These are phyloP conservation scores for Erodium texanum DNA, from an alignment of 441 rosid species.

Conservation along the genomic window DNA sequence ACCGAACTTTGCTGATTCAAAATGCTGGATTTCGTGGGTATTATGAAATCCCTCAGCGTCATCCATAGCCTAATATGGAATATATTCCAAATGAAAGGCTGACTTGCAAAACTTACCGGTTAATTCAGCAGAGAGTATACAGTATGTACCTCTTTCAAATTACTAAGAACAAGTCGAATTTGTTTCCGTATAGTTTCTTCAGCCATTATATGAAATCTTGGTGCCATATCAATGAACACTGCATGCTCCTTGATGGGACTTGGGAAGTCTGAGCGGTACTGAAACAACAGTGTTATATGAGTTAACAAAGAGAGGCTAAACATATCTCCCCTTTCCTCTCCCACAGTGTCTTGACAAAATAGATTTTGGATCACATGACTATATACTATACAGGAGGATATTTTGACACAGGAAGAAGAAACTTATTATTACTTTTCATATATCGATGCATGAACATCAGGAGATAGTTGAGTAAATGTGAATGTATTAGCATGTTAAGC, in stretches of 20 bases:
- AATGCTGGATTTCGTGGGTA: constrained; percentile 74
- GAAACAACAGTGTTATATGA: constrained; percentile 22
- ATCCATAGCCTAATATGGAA: constrained; percentile 60
- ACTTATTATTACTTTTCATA: not conserved
- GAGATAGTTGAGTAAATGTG: not conserved
- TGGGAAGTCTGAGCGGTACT: constrained; percentile 86
- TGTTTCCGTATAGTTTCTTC: constrained; percentile 77
- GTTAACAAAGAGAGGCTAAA: not conserved
- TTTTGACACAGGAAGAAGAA: not conserved
- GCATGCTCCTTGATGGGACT: constrained; percentile 67
- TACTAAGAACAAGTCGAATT: constrained; percentile 57
- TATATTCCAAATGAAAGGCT: not conserved
- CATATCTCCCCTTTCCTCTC: not conserved
- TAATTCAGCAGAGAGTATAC: not conserved
- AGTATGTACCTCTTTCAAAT: constrained; percentile 59
- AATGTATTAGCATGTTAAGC: constrained; percentile 4
- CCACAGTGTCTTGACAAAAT: not conserved
- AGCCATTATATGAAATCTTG: constrained; percentile 71
- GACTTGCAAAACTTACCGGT: not conserved
- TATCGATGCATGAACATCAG: not conserved
- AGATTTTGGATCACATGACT: not conserved
- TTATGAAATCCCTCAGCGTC: constrained; percentile 92
- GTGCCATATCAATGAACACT: constrained; percentile 84
- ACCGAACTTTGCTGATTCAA: constrained; percentile 80
- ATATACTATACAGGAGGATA: not conserved